Evolutionary conservation across 139 green algal species (phyloP).

Genomic region (Closterium sp.): DNA sequence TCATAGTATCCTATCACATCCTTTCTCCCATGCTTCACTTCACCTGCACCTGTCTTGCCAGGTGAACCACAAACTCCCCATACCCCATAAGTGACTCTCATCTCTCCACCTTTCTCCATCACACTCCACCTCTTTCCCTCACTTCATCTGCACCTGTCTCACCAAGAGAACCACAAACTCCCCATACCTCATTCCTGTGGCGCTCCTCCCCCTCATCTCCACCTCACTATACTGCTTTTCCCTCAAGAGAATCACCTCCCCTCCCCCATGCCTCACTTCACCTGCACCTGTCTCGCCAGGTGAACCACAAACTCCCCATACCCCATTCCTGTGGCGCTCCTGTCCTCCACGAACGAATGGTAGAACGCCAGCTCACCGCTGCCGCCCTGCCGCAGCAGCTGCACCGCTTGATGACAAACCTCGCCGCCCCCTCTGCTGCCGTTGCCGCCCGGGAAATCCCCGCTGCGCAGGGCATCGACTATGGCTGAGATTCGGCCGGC

Average conservation of each 20-base stretch:
- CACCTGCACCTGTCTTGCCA: slow-evolving; percentile 13
- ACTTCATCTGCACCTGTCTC: slow-evolving; percentile 9
- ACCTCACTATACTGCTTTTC: slow-evolving; percentile 1
- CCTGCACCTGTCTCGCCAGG: not conserved
- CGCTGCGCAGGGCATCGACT: not conserved
- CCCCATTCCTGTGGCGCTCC: not conserved
- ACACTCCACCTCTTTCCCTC: too few relatives aligned
- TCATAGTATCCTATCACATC: not conserved
- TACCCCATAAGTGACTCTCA: too few relatives aligned
- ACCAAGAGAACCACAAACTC: slow-evolving; percentile 21
- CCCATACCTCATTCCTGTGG: not conserved
- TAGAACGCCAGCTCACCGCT: not conserved
- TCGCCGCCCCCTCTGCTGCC: not conserved
- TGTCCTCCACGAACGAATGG: slow-evolving; percentile 2
- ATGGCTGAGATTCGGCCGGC: not conserved
- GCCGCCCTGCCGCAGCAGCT: not conserved
- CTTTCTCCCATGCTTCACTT: slow-evolving; percentile 4
- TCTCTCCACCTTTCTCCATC: too few relatives aligned
- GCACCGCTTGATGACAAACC: not conserved
- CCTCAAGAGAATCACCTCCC: not conserved
- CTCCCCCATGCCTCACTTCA: not conserved
- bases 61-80: slow-evolving; percentile 22
- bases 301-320: not conserved
- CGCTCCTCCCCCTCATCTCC: slow-evolving; percentile 13
- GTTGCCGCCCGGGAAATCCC: not conserved